Evolutionary conservation across 306 rosid species (phyloP).

Genomic region (Echinosophora koreensis): DNA sequence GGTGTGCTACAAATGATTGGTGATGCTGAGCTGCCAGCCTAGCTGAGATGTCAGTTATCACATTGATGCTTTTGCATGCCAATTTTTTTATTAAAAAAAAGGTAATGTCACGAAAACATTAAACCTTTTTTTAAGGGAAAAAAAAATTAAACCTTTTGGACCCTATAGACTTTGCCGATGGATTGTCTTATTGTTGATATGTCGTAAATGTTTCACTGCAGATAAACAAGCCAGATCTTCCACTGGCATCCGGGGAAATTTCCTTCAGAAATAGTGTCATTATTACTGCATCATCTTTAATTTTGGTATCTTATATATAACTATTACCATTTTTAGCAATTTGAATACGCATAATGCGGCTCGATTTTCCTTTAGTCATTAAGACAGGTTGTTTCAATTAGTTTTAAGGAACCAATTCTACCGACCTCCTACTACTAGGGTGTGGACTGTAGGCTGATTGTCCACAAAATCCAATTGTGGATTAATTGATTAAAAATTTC

Average conservation of each 20-base stretch:
- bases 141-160: background rate
- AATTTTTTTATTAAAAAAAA: too few species aligned
- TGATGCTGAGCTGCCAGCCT: too few species aligned
- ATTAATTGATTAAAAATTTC: too few species aligned
- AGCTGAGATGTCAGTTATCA: too few species aligned
- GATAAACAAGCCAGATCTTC: conserved; percentile 86
- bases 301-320: conserved; percentile 57
- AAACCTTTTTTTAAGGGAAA: too few species aligned
- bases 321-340: background rate
- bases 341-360: background rate
- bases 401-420: background rate
- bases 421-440: too few species aligned
- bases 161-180: background rate
- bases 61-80: too few species aligned
- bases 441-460: too few species aligned
- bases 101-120: too few species aligned
- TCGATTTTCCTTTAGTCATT: background rate
- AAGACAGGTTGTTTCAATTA: background rate
- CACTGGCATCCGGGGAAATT: conserved; percentile 79
- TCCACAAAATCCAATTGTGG: too few species aligned
- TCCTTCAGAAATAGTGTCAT: conserved; percentile 60
- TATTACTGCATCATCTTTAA: conserved; percentile 57
- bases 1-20: too few species aligned
- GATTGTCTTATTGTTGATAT: conserved; percentile 2
- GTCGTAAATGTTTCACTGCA: conserved; percentile 47